Evolutionary conservation across 257 asterid species (phyloP).

Genomic region (Petrea volubilis): DNA sequence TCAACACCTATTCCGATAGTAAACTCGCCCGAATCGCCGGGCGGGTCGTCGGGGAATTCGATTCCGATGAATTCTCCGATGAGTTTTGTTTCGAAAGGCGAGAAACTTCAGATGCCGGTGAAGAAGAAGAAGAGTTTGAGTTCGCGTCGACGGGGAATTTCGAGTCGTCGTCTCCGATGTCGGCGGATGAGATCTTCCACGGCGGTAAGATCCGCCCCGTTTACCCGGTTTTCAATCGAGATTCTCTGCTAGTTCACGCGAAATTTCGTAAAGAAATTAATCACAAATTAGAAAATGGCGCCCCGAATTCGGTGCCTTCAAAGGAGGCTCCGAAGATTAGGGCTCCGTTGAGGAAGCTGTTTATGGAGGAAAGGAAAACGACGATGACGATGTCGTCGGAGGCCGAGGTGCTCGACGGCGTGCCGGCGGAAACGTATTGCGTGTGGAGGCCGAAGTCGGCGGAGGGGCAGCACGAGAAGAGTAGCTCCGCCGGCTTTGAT

Average conservation of each 20-base stretch:
- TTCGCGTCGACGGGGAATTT: constrained; percentile 31
- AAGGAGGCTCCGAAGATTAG: constrained; percentile 33
- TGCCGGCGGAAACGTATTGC: constrained; percentile 33
- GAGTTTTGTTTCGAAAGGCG: constrained; percentile 1
- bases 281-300: constrained; percentile 12
- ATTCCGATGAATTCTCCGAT: constrained; percentile 26
- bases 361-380: constrained; percentile 45
- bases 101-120: constrained; percentile 14
- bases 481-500: constrained; percentile 35
- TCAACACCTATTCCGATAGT: constrained; percentile 41
- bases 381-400: constrained; percentile 36
- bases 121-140: constrained; percentile 33
- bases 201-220: constrained; percentile 65
- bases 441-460: constrained; percentile 26
- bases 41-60: constrained; percentile 39
- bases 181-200: constrained; percentile 59
- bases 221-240: constrained; percentile 49
- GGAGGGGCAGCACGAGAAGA: constrained; percentile 32
- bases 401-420: constrained; percentile 26
- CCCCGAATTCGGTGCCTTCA: constrained; percentile 16
- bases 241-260: constrained; percentile 16
- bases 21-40: constrained; percentile 41
- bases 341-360: constrained; percentile 46
- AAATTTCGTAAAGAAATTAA: background rate
- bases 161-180: constrained; percentile 26